phyloP scores from a whole-genome alignment of 768 basidiomycete species.

The Mycena epipterygia region DNA sequence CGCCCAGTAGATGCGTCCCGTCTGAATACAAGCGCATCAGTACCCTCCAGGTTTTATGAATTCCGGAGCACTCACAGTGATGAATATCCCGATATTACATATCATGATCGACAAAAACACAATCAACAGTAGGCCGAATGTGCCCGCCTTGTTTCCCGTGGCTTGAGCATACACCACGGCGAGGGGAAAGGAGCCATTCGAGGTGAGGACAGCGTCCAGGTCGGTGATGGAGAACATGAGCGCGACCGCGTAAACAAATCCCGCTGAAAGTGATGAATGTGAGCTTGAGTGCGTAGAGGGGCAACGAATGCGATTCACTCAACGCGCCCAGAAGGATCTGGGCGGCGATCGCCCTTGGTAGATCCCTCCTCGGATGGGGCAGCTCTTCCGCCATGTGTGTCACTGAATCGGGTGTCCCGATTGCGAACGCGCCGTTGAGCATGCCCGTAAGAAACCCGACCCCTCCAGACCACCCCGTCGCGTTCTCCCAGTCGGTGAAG shows the following conservation, averaged over 20 bases:
- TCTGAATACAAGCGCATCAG: conserved; percentile 13
- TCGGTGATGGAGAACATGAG: conserved; percentile 35
- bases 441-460: conserved; percentile 35
- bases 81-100: conserved; percentile 25
- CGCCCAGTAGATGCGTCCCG: conserved; percentile 32
- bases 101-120: conserved; percentile 26
- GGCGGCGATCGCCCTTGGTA: conserved; percentile 31
- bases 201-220: conserved; percentile 33
- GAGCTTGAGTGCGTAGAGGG: background rate
- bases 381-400: conserved; percentile 37
- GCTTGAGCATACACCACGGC: conserved; percentile 32
- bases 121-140: conserved; percentile 29
- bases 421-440: conserved; percentile 35
- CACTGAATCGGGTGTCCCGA: conserved; percentile 35
- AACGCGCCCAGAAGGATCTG: conserved; percentile 31
- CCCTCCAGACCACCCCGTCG: conserved; percentile 34
- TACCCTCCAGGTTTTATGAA: background rate
- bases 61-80: conserved; percentile 16
- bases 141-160: conserved; percentile 30
- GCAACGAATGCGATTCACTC: conserved; percentile 1
- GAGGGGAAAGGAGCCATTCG: conserved; percentile 32
- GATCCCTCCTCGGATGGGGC: conserved; percentile 30
- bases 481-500: conserved; percentile 31
- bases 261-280: conserved; percentile 11
- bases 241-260: conserved; percentile 25